Evolutionary conservation across 768 basidiomycete species (phyloP).

Genomic region (Russula sp.): DNA sequence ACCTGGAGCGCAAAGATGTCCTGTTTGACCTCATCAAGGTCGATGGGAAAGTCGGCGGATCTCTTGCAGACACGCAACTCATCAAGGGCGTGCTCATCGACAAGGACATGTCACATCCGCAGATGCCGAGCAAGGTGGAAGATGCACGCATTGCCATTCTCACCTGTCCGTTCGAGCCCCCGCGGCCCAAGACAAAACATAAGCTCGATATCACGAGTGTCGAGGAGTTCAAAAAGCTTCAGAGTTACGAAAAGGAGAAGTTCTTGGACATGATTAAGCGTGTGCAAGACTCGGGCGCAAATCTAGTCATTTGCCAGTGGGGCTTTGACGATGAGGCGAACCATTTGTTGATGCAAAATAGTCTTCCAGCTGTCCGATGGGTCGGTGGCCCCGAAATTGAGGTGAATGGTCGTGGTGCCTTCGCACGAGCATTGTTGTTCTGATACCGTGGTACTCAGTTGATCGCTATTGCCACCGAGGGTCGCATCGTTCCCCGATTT

Average conservation of each 20-base stretch:
- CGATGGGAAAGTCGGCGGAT: constrained; percentile 97
- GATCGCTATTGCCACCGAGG: constrained; percentile 97
- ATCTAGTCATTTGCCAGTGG: constrained; percentile 99
- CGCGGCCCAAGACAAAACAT: constrained; percentile 98
- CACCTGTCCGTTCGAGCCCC: constrained; percentile 98
- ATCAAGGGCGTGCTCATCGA: constrained; percentile 98
- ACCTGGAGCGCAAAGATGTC: constrained; percentile 90
- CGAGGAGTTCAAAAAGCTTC: constrained; percentile 92
- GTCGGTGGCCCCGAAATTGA: constrained; percentile 99
- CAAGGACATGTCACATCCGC: constrained; percentile 99
- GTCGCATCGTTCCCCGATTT: constrained; percentile 96
- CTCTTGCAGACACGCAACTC: constrained; percentile 87
- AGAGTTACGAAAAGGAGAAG: constrained; percentile 93
- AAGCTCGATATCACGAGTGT: constrained; percentile 95
- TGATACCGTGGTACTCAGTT: constrained; percentile 43
- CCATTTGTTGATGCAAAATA: constrained; percentile 95
- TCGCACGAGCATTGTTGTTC: neutral
- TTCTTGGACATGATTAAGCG: constrained; percentile 95
- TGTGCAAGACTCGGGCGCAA: constrained; percentile 95
- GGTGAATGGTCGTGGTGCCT: constrained; percentile 36
- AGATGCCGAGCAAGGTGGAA: constrained; percentile 85
- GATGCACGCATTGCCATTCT: constrained; percentile 94
- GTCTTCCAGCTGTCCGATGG: constrained; percentile 95
- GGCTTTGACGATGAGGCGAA: constrained; percentile 99
- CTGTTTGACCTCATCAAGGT: constrained; percentile 99